Conservation (phyloP, 2,329 filamentous ascomycete species). For the Colletotrichum sp. region DNA sequence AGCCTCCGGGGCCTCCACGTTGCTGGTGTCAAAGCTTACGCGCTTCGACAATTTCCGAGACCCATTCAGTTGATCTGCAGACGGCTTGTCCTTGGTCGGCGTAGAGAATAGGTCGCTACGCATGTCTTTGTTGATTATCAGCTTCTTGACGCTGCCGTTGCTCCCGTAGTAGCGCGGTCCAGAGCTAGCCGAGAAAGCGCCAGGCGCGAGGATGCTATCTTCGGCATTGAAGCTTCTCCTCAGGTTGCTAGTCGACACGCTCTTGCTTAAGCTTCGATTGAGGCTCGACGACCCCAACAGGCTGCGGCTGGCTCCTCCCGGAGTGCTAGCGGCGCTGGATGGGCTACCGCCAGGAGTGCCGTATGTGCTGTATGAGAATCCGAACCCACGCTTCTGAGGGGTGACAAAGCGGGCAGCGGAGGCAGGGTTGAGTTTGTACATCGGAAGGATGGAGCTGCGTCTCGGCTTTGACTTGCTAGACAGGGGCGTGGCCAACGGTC, state of each 20-base stretch:
- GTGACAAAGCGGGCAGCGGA: slow-evolving; percentile 82
- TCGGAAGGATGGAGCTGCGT: slow-evolving; percentile 79
- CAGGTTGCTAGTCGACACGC: slow-evolving; percentile 85
- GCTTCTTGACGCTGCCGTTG: slow-evolving; percentile 80
- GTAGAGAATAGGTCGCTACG: slow-evolving; percentile 74
- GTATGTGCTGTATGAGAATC: slow-evolving; percentile 92
- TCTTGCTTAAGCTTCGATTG: slow-evolving; percentile 79
- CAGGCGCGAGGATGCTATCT: slow-evolving; percentile 85
- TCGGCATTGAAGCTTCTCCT: slow-evolving; percentile 82
- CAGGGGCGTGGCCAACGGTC: slow-evolving; percentile 89
- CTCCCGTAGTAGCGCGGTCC: slow-evolving; percentile 69
- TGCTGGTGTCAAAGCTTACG: slow-evolving; percentile 86
- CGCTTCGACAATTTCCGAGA: slow-evolving; percentile 74
- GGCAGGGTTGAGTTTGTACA: slow-evolving; percentile 85
- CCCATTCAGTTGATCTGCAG: slow-evolving; percentile 44
- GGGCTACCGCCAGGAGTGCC: slow-evolving; percentile 77
- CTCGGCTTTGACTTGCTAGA: slow-evolving; percentile 76
- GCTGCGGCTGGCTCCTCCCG: slow-evolving; percentile 70
- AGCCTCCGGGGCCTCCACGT: slow-evolving; percentile 38
- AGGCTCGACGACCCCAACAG: slow-evolving; percentile 67
- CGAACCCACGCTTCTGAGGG: slow-evolving; percentile 85
- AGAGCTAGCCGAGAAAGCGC: slow-evolving; percentile 77
- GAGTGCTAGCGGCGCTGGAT: slow-evolving; percentile 71
- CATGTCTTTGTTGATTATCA: slow-evolving; percentile 89
- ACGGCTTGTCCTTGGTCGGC: slow-evolving; percentile 57